phyloP scores from a whole-genome alignment of 352 stramenopile species.

The Pythium scleroteichum region DNA sequence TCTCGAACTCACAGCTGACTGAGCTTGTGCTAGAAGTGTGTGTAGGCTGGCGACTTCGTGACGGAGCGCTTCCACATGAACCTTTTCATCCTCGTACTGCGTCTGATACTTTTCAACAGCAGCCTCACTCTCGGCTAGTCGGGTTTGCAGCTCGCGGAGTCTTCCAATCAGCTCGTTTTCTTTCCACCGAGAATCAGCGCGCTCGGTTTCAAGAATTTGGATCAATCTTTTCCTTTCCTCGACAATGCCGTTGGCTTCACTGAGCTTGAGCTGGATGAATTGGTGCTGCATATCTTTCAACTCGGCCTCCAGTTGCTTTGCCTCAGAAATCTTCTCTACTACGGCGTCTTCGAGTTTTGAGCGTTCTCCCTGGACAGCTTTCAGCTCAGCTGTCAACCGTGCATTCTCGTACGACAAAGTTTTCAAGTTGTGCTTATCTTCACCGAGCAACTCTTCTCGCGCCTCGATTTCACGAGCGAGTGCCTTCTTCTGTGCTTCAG shows the following conservation, averaged over 20 bases:
- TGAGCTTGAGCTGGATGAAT: constrained; percentile 53
- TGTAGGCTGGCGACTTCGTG: constrained; percentile 71
- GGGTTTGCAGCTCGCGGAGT: constrained; percentile 48
- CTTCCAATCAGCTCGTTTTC: constrained; percentile 60
- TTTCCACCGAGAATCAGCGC: constrained; percentile 47
- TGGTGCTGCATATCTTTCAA: constrained; percentile 49
- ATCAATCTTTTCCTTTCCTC: constrained; percentile 56
- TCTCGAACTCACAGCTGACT: constrained; percentile 52
- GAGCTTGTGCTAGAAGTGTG: constrained; percentile 58
- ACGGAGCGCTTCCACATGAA: constrained; percentile 65
- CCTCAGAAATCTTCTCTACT: constrained; percentile 8
- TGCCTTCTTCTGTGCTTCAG: constrained; percentile 19
- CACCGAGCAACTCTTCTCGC: constrained; percentile 12
- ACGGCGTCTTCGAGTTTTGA: constrained; percentile 22
- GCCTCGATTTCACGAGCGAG: constrained; percentile 8
- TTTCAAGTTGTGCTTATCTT: constrained; percentile 31
- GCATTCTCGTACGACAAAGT: constrained; percentile 28
- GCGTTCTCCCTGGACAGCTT: constrained; percentile 12
- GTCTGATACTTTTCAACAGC: constrained; percentile 55
- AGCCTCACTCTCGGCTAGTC: constrained; percentile 54
- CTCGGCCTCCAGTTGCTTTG: constrained; percentile 32
- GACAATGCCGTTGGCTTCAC: constrained; percentile 53
- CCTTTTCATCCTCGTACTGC: constrained; percentile 78
- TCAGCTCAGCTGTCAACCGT: constrained; percentile 20
- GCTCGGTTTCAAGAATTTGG: constrained; percentile 51